A percentile compares a stretch with the other conserved stretches of the same genome.
Evolutionary conservation across 2,329 filamentous ascomycete species (phyloP).

Genomic region (Phyllosticta citrichinensis): DNA sequence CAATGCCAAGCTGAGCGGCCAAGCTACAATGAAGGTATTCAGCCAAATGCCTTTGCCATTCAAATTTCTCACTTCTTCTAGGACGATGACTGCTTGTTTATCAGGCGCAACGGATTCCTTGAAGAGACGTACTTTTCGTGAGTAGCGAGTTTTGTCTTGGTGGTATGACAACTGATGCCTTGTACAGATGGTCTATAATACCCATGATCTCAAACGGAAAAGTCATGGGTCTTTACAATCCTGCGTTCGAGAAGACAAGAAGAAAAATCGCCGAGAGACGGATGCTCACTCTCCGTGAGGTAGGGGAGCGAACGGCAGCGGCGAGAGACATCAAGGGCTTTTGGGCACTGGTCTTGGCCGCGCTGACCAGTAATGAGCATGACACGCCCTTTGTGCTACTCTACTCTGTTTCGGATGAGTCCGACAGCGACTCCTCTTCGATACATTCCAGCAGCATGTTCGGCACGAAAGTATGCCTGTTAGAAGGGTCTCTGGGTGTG

Average conservation of each 20-base stretch:
- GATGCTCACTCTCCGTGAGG: constrained; percentile 68
- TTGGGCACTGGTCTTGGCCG: constrained; percentile 60
- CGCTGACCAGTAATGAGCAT: constrained; percentile 62
- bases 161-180: background rate
- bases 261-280: constrained; percentile 68
- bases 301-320: constrained; percentile 63
- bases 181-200: constrained; percentile 58
- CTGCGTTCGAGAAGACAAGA: constrained; percentile 70
- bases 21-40: constrained; percentile 62
- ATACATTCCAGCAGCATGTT: constrained; percentile 57
- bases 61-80: background rate
- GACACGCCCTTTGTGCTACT: constrained; percentile 70
- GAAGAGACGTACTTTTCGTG: constrained; percentile 73
- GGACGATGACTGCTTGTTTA: constrained; percentile 68
- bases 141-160: background rate
- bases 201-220: constrained; percentile 64
- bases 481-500: constrained; percentile 65
- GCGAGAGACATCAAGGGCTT: constrained; percentile 65
- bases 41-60: background rate
- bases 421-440: constrained; percentile 61
- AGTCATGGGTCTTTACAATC: constrained; percentile 69
- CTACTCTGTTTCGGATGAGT: constrained; percentile 64
- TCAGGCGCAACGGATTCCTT: constrained; percentile 57
- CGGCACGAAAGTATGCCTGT: constrained; percentile 52
- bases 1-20: constrained; percentile 57